Conservation (phyloP, 495 filamentous ascomycete species). For the Trichoderma erinaceum region DNA sequence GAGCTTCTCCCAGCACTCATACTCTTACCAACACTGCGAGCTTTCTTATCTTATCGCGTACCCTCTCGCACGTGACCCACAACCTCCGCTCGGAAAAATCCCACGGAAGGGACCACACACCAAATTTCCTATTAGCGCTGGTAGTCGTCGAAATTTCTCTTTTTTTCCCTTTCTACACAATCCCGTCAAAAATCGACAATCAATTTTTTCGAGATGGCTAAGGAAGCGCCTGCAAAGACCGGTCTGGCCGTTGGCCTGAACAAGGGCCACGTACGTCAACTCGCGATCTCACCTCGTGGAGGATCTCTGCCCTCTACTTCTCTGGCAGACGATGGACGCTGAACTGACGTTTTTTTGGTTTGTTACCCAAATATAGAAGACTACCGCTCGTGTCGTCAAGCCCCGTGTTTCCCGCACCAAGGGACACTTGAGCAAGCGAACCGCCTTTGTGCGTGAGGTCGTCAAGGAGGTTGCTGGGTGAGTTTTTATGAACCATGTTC, state of each 20-base stretch:
- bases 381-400: slow-evolving; percentile 79
- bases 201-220: slow-evolving; percentile 21
- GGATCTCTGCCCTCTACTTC: slow-evolving; percentile 47
- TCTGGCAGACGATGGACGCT: slow-evolving; percentile 32
- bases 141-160: background rate
- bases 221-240: slow-evolving; percentile 47
- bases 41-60: slow-evolving; percentile 5
- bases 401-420: slow-evolving; percentile 81
- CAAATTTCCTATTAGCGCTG: slow-evolving; percentile 1
- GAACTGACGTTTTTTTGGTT: slow-evolving; percentile 30
- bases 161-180: background rate
- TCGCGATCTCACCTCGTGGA: slow-evolving; percentile 54
- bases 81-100: background rate
- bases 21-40: background rate
- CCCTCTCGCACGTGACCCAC: slow-evolving; percentile 10
- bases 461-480: slow-evolving; percentile 93
- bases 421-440: slow-evolving; percentile 86
- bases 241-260: slow-evolving; percentile 75
- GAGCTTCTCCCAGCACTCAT: background rate
- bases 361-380: slow-evolving; percentile 59
- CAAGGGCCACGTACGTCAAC: slow-evolving; percentile 68
- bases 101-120: background rate
- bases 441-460: slow-evolving; percentile 83
- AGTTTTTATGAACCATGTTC: slow-evolving; percentile 23
- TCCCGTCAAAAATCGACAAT: slow-evolving; percentile 18